Conservation (phyloP, 352 stramenopile genomes). For the Pythium aphanidermatum region DNA sequence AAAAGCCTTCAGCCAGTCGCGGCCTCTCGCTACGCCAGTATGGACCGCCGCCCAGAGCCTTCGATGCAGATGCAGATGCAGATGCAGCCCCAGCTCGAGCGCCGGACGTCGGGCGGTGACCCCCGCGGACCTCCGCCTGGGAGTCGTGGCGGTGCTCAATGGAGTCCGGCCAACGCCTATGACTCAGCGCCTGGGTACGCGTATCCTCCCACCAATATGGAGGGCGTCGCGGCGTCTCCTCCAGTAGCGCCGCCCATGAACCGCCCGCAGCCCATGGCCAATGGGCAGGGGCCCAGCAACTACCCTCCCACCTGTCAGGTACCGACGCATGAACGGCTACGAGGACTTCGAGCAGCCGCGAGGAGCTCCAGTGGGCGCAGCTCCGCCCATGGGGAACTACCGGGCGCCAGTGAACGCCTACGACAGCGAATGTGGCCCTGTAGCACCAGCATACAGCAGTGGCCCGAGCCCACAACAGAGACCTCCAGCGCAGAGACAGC, state of each 20-base stretch:
- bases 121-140: conserved; percentile 2
- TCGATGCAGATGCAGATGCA: too few relatives aligned
- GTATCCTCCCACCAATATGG: background rate
- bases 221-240: background rate
- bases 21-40: background rate
- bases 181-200: background rate
- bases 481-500: conserved; percentile 25
- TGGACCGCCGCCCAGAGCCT: background rate
- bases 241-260: background rate
- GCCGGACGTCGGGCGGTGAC: background rate
- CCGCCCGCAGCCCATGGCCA: too few relatives aligned
- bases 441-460: conserved; percentile 32
- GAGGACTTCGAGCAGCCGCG: conserved; percentile 10
- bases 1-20: conserved; percentile 13
- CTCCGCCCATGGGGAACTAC: conserved; percentile 1
- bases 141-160: conserved; percentile 1
- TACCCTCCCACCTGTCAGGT: conserved; percentile 10
- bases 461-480: conserved; percentile 25
- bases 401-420: conserved; percentile 6
- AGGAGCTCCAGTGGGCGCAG: conserved; percentile 6
- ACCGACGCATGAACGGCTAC: conserved; percentile 10
- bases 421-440: too few relatives aligned
- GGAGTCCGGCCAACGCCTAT: background rate
- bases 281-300: too few relatives aligned
- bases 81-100: background rate